A percentile compares a stretch with the other conserved stretches of the same genome.
These are phyloP conservation scores for Piloderma croceum DNA, from an alignment of 768 basidiomycete species.

Conservation along the genomic window DNA sequence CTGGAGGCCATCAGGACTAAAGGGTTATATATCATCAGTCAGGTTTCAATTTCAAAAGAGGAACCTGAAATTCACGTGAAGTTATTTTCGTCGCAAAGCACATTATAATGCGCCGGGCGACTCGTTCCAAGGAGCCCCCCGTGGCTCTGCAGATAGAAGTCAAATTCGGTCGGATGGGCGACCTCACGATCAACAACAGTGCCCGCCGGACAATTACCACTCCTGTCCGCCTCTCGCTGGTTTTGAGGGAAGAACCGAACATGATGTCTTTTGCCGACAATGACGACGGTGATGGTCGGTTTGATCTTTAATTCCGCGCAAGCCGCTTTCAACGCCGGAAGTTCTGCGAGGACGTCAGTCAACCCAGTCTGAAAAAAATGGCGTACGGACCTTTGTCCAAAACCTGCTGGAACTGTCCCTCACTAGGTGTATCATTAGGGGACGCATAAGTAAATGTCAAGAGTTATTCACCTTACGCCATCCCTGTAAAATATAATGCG, in stretches of 20 bases:
- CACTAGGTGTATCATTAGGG: constrained; percentile 46
- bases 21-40: constrained; percentile 8
- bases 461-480: constrained; percentile 18
- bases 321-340: constrained; percentile 59
- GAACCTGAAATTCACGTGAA: constrained; percentile 43
- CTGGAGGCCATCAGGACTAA: constrained; percentile 63
- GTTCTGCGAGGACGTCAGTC: constrained; percentile 44
- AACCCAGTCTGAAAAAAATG: no score
- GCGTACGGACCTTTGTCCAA: constrained; percentile 47
- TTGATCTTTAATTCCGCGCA: constrained; percentile 53
- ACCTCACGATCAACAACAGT: constrained; percentile 72
- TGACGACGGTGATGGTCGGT: constrained; percentile 66
- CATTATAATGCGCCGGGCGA: constrained; percentile 25
- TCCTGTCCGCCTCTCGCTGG: constrained; percentile 47
- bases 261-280: constrained; percentile 65
- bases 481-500: constrained; percentile 76
- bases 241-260: constrained; percentile 49
- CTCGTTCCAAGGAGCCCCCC: constrained; percentile 75
- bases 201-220: constrained; percentile 71
- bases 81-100: constrained; percentile 44
- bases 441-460: background rate
- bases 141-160: constrained; percentile 76
- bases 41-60: background rate
- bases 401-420: constrained; percentile 44
- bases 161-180: constrained; percentile 65